These are phyloP conservation scores for Ambrosiella beaveri DNA, from an alignment of 2,329 filamentous ascomycete genomes.

Conservation along the genomic window DNA sequence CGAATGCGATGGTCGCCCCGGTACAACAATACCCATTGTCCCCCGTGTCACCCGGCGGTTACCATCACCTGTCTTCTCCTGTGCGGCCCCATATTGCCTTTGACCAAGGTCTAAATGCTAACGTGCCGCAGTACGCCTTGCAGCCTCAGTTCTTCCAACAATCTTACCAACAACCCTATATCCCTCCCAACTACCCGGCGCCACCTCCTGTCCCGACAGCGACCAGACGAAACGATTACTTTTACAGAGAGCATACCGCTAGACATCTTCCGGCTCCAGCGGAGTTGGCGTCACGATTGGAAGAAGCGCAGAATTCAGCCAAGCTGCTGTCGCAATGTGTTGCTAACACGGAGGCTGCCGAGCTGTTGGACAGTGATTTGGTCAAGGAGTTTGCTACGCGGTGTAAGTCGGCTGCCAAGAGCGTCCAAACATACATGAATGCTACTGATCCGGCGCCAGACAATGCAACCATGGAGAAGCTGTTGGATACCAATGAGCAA, in stretches of 20 bases:
- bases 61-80: neutral
- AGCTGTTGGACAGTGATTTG: conserved; percentile 69
- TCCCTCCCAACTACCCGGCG: neutral
- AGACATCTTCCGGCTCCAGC: conserved; percentile 45
- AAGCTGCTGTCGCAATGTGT: conserved; percentile 85
- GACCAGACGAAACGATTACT: conserved; percentile 34
- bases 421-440: conserved; percentile 73
- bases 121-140: neutral
- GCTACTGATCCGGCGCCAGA: conserved; percentile 66
- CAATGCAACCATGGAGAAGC: conserved; percentile 78
- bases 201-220: conserved; percentile 19
- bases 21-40: neutral
- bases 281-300: conserved; percentile 67
- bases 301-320: conserved; percentile 80
- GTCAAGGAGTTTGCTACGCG: conserved; percentile 83
- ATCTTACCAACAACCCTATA: neutral
- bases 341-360: conserved; percentile 61
- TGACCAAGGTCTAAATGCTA: neutral
- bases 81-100: neutral
- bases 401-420: conserved; percentile 62
- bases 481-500: conserved; percentile 91
- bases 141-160: neutral
- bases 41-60: neutral
- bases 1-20: neutral
- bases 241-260: conserved; percentile 32